phyloP scores from a whole-genome alignment of 805 yeast genomes.

The Aciculoconidium aculeatum region DNA sequence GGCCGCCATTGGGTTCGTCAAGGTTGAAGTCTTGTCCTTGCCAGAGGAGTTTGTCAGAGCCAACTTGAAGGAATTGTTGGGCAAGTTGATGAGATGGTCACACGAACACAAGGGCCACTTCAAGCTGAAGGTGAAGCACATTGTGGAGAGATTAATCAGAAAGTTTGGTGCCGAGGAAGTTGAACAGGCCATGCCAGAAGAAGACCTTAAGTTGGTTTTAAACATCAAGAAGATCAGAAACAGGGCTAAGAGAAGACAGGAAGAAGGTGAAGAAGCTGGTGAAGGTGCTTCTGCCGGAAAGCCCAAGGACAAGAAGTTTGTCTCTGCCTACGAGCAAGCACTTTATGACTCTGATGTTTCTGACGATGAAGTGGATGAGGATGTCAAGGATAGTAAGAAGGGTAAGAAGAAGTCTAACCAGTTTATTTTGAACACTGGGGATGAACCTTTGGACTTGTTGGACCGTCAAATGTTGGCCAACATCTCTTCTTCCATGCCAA shows the following conservation, averaged over 20 bases:
- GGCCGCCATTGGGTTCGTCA: constrained; percentile 89
- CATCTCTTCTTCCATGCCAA: constrained; percentile 84
- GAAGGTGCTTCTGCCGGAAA: constrained; percentile 13
- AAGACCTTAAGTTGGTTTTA: constrained; percentile 73
- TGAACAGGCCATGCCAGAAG: constrained; percentile 82
- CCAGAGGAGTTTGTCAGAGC: constrained; percentile 71
- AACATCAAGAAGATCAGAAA: constrained; percentile 84
- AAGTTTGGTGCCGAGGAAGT: constrained; percentile 86
- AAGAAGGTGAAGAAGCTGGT: constrained; percentile 34
- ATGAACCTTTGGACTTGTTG: constrained; percentile 78
- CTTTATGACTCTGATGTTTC: constrained; percentile 66
- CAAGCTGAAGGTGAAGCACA: constrained; percentile 87
- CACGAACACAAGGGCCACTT: constrained; percentile 95
- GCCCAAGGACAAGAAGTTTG: constrained; percentile 45
- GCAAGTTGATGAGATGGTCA: constrained; percentile 82
- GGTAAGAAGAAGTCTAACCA: constrained; percentile 39
- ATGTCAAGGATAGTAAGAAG: constrained; percentile 26
- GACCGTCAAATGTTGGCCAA: constrained; percentile 82
- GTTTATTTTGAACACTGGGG: constrained; percentile 72
- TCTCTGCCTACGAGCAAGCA: constrained; percentile 91
- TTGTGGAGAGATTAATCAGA: constrained; percentile 84
- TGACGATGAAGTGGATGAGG: constrained; percentile 52
- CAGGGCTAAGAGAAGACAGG: constrained; percentile 72
- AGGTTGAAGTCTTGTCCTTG: constrained; percentile 76
- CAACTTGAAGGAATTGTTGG: constrained; percentile 59